Conservation (phyloP, 768 basidiomycete species). For the Atractiella rhizophila region DNA sequence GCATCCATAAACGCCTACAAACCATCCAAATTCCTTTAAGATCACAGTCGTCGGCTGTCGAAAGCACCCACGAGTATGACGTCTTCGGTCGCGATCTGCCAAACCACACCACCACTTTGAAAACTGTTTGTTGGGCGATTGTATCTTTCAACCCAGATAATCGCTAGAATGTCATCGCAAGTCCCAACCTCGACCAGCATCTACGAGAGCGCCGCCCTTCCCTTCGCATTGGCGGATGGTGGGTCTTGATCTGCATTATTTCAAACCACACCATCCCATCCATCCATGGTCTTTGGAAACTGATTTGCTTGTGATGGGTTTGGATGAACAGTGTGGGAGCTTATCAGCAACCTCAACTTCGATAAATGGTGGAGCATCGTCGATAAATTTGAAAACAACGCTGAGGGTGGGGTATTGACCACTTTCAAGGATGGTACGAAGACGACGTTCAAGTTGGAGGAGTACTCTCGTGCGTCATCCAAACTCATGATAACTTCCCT, state of each 20-base stretch:
- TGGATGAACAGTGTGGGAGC: background rate
- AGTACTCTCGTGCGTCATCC: slow-evolving; percentile 9
- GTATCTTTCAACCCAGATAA: too few relatives aligned
- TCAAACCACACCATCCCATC: background rate
- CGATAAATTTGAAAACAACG: slow-evolving; percentile 1
- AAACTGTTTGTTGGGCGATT: too few relatives aligned
- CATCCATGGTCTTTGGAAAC: background rate
- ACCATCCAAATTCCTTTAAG: too few relatives aligned
- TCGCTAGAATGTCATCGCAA: too few relatives aligned
- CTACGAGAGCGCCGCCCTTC: slow-evolving; percentile 1
- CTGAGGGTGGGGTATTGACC: background rate
- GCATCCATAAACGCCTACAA: too few relatives aligned
- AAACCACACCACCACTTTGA: too few relatives aligned
- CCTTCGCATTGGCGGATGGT: background rate
- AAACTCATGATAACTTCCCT: background rate
- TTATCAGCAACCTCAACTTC: background rate
- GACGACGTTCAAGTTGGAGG: slow-evolving; percentile 20
- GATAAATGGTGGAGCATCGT: slow-evolving; percentile 4
- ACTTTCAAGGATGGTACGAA: slow-evolving; percentile 15
- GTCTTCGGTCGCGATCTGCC: too few relatives aligned
- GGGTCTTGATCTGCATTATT: background rate
- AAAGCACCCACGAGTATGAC: too few relatives aligned
- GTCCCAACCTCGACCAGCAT: slow-evolving; percentile 1
- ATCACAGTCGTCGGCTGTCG: too few relatives aligned
- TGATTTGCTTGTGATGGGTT: background rate